Base-by-base conservation (phyloP, 2,329 filamentous ascomycete genomes). In the Chaetothyriales sp. region DNA sequence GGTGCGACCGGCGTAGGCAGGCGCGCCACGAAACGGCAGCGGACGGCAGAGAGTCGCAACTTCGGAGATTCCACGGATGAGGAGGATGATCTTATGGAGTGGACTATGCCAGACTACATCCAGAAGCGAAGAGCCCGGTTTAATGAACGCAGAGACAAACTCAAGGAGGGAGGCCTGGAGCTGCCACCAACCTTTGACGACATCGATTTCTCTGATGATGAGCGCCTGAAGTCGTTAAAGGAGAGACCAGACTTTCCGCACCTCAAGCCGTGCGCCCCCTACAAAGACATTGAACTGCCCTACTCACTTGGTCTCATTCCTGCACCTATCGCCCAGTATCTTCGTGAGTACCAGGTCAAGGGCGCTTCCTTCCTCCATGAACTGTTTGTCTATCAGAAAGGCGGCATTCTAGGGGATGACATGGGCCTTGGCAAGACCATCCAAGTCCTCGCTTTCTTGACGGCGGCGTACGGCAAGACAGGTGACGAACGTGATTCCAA, bases 351-450 rank as follows among this genome's bases (percentile, higher is more conserved):
- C 62, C 92, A 98, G 66, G 75, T 97, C 1, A 78, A 85, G 25
- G 92, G 92, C 4, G 86, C 85, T 13, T 76, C 78, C 29, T 97
- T 95, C 62, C 73, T 98, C 6, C 89, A 97, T 64, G 79, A 86
- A 54, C 77, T 86, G 19, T 97, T 97, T 64, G 84, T 95, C 3
- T 90, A 87, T 58, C 92, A 98, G 63, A 84, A 83, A 60, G 92
- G 92, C 1, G 88, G 86, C 1, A 86, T 98, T 19, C 75, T 98
- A 0, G 89, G 90, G 2, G 92, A 98, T 64, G 92, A 98, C 63
- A 98, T 98, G 92, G 92, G 92, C 18, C 69, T 98, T 29, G 92
- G 92, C 0, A 98, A 98, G 68, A 98, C 92, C 0, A 87, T 98
- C 2, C 92, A 98, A 66, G 87, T 98, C 22, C 92, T 89, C 52